Conservation (phyloP, 116 monocot species). For the Phalaenopsis hybrid region DNA sequence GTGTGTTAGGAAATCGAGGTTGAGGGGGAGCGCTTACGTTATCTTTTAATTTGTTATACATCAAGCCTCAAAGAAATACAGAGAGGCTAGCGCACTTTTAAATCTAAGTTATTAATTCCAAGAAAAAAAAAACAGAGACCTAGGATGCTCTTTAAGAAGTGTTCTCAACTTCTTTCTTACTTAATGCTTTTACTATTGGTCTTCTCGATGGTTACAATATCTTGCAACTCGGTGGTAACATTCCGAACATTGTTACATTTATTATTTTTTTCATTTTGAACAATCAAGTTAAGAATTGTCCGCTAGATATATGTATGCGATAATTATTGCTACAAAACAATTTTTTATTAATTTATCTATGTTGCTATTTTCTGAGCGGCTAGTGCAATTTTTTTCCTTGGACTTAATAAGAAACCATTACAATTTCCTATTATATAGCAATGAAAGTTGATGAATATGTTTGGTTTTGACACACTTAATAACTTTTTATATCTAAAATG, state of each 20-base stretch:
- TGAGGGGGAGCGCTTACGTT: background rate
- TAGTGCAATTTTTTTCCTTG: conserved; percentile 6
- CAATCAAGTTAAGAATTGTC: background rate
- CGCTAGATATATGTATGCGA: too few relatives aligned
- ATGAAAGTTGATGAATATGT: conserved; percentile 61
- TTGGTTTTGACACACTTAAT: conserved; percentile 51
- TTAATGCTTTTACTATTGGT: conserved; percentile 38
- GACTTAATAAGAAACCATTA: conserved; percentile 85
- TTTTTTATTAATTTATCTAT: conserved; percentile 37
- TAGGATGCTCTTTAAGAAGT: conserved; percentile 72
- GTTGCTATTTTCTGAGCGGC: too few relatives aligned
- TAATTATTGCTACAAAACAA: too few relatives aligned
- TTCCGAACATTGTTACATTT: conserved; percentile 41
- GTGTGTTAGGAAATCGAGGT: background rate
- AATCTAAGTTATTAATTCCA: background rate
- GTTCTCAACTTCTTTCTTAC: conserved; percentile 45
- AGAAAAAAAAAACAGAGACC: background rate
- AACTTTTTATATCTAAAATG: conserved; percentile 35
- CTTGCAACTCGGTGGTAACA: conserved; percentile 36
- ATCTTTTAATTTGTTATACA: background rate
- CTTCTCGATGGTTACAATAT: conserved; percentile 41
- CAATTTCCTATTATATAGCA: conserved; percentile 62
- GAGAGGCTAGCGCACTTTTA: background rate
- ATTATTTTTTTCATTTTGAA: conserved; percentile 39
- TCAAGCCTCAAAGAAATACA: background rate